Evolutionary conservation across 768 basidiomycete species (phyloP), one percentile per base, ranked within the genome.

Genomic region (Saitozyma podzolica): DNA sequence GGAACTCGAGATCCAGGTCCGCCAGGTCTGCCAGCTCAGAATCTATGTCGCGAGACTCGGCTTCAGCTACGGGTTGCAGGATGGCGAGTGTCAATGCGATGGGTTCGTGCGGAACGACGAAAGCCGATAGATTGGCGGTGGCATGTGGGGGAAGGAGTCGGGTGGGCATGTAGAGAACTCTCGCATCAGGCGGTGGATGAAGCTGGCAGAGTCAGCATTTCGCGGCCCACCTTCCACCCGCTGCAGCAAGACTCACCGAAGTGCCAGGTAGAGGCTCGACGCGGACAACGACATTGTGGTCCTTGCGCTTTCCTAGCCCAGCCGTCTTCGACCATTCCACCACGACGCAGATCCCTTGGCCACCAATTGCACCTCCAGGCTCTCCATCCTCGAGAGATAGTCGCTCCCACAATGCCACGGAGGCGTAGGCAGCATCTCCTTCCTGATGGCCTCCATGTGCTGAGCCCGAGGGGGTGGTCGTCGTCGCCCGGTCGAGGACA

Each of bases 311-410:
- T 9, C 66, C 62, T 55, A 65, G 37, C 51, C 59, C 45, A 70
- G 55, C 13, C 72, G 53, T 41, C 66, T 62, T 55, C 0, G 68
- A 64, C 66, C 68, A 73, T 16, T 54, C 43, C 4, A 73, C 55
- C 9, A 64, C 68, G n/a, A 69, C 52, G 40, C 54, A 49, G 0
- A 62, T 37, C 45, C 49, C 16, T 41, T 56, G 47, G 17, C 17
- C 19, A 40, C 52, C 43, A 14, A 1, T 16, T 6, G 29, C 56
- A 11, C 13, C 56, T 1, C 37, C 9, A 0, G 10, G 29, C n/a
- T 50, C 29, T 11, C 29, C 19, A 20, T 9, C 29, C 29, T 2
- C 29, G 2, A 2, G 29, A 2, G 29, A 29, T 29, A 29, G 29
- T 29, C 29, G 29, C n/a, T 13, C 17, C 17, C 43, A 59, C n/a